A percentile compares a stretch with the other conserved stretches of the same genome.
These are phyloP conservation scores for Bipolaris oryzae DNA, from an alignment of 2,329 filamentous ascomycete species.

Conservation along the genomic window DNA sequence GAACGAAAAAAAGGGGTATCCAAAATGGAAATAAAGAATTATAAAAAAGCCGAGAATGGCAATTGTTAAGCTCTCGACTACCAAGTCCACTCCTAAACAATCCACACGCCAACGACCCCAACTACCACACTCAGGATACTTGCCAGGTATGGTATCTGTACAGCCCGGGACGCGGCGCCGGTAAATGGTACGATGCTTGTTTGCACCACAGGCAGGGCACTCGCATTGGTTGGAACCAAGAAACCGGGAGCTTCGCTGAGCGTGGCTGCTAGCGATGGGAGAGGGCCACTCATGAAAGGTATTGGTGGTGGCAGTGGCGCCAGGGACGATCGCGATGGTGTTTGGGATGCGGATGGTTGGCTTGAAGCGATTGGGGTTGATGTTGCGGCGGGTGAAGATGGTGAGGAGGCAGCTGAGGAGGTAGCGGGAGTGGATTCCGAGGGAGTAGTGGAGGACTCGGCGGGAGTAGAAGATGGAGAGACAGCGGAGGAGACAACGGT, in stretches of 20 bases:
- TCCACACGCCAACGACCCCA: not conserved
- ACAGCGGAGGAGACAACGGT: not conserved
- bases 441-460: not conserved
- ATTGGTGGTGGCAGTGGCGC: not conserved
- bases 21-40: too few relatives aligned
- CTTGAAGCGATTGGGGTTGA: not conserved
- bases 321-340: not conserved
- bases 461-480: not conserved
- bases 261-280: slow-evolving; percentile 5
- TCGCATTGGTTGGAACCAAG: slow-evolving; percentile 7
- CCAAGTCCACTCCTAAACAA: not conserved
- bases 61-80: not conserved
- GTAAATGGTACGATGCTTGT: slow-evolving; percentile 6
- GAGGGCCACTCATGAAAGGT: not conserved
- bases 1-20: not conserved
- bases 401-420: not conserved
- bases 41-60: not conserved
- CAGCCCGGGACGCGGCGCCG: not conserved
- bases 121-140: not conserved
- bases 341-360: not conserved
- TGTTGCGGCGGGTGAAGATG: not conserved
- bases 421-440: not conserved
- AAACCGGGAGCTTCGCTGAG: slow-evolving; percentile 10
- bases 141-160: not conserved
- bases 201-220: not conserved